These are phyloP conservation scores for Megacollybia platyphylla DNA, from an alignment of 1,284 basidiomycete species.

Conservation along the genomic window DNA sequence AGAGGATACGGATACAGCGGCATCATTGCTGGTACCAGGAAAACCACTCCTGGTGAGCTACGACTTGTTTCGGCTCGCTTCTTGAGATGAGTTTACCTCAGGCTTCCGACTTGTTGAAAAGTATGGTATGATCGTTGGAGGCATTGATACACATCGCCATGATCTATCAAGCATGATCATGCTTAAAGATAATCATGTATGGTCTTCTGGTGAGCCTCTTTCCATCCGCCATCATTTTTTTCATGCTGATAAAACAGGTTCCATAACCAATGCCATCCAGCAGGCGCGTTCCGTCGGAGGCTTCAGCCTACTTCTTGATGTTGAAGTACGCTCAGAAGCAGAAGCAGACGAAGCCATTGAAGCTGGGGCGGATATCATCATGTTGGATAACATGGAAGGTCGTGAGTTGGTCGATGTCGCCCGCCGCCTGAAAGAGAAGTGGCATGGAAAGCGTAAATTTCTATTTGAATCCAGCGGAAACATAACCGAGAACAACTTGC, in stretches of 20 bases:
- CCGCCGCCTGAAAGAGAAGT: constrained; percentile 60
- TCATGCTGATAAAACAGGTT: constrained; percentile 35
- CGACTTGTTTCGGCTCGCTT: constrained; percentile 12
- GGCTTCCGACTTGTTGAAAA: constrained; percentile 97
- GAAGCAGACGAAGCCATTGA: constrained; percentile 95
- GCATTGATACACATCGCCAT: constrained; percentile 93
- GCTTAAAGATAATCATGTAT: constrained; percentile 99
- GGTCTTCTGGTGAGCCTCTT: constrained; percentile 66
- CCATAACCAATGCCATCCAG: constrained; percentile 80
- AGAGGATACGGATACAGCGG: constrained; percentile 74
- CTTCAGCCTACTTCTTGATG: constrained; percentile 87
- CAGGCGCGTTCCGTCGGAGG: constrained; percentile 84
- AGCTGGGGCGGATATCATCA: constrained; percentile 93
- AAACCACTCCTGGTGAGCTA: constrained; percentile 85
- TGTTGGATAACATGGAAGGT: constrained; percentile 95
- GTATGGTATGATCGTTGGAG: constrained; percentile 97
- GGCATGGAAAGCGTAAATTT: constrained; percentile 72
- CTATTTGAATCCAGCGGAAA: constrained; percentile 87
- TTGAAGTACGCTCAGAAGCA: constrained; percentile 81
- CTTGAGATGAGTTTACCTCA: constrained; percentile 11
- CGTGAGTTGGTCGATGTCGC: constrained; percentile 59
- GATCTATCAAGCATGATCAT: constrained; percentile 99
- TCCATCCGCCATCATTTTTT: not conserved
- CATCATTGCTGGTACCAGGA: constrained; percentile 89
- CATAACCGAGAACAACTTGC: constrained; percentile 77